These are phyloP conservation scores for Cyclanthera cordifolia DNA, from an alignment of 306 rosid genomes.

Conservation along the genomic window DNA sequence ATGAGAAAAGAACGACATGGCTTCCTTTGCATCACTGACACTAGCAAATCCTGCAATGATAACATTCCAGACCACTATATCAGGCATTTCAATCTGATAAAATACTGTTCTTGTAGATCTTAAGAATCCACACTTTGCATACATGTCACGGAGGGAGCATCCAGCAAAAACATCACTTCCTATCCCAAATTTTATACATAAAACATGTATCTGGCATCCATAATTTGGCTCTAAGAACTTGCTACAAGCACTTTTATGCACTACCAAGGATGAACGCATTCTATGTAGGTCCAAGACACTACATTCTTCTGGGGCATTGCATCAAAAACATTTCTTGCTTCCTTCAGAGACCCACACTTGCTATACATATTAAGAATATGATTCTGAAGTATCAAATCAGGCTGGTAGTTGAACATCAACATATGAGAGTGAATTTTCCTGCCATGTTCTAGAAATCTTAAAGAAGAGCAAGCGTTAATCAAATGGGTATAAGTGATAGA, in stretches of 20 bases:
- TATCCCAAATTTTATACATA: conserved; percentile 50
- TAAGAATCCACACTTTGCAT: conserved; percentile 47
- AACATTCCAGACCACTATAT: conserved; percentile 70
- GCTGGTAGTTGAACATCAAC: conserved; percentile 27
- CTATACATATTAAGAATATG: conserved; percentile 62
- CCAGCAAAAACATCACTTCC: conserved; percentile 52
- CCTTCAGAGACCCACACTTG: conserved; percentile 58
- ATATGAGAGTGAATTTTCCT: conserved; percentile 43
- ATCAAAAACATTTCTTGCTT: conserved; percentile 53
- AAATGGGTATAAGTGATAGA: conserved; percentile 36
- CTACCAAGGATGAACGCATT: conserved; percentile 63
- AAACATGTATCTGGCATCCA: conserved; percentile 62
- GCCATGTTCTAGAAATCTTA: conserved; percentile 47
- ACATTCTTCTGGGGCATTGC: conserved; percentile 48
- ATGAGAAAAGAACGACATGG: conserved; percentile 35
- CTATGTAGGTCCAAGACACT: conserved; percentile 67
- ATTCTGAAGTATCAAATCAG: conserved; percentile 42
- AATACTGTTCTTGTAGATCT: conserved; percentile 39
- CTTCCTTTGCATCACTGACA: conserved; percentile 33
- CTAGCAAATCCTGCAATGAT: conserved; percentile 53
- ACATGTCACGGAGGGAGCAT: conserved; percentile 75
- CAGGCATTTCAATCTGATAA: conserved; percentile 43
- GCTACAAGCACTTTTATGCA: conserved; percentile 57
- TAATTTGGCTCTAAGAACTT: conserved; percentile 41
- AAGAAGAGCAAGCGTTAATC: conserved; percentile 47